phyloP scores from a whole-genome alignment of 2,329 filamentous ascomycete species.

The Colletotrichum liriopes region DNA sequence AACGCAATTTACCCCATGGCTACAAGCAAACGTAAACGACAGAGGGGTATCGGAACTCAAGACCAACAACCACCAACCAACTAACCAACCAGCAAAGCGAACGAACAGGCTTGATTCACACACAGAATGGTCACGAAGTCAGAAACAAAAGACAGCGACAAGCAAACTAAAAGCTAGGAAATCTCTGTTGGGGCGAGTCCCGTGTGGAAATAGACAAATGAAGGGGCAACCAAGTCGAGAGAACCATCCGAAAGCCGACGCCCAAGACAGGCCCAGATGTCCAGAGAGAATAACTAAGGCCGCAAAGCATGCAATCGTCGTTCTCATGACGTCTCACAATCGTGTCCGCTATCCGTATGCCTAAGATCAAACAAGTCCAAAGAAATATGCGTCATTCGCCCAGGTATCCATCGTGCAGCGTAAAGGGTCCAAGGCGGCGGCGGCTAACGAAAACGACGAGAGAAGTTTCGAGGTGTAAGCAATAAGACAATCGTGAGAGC shows the following conservation, averaged over 20 bases:
- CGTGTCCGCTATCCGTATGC: slow-evolving; percentile 44
- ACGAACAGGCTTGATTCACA: slow-evolving; percentile 32
- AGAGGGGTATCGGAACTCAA: slow-evolving; percentile 23
- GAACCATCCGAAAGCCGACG: slow-evolving; percentile 36
- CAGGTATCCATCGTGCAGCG: slow-evolving; percentile 43
- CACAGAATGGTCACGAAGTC: slow-evolving; percentile 36
- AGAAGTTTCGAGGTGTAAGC: slow-evolving; percentile 29
- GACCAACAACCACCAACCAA: background rate
- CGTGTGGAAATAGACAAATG: slow-evolving; percentile 40
- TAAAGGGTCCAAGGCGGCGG: slow-evolving; percentile 41
- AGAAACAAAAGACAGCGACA: slow-evolving; percentile 29
- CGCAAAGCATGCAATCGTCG: slow-evolving; percentile 40
- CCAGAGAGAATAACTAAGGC: slow-evolving; percentile 33
- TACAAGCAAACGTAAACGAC: slow-evolving; percentile 12
- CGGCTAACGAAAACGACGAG: slow-evolving; percentile 32
- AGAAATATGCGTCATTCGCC: slow-evolving; percentile 41
- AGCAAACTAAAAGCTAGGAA: slow-evolving; percentile 42
- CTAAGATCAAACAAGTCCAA: slow-evolving; percentile 44
- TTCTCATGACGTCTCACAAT: slow-evolving; percentile 43
- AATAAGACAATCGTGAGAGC: slow-evolving; percentile 31
- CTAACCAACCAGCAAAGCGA: slow-evolving; percentile 12
- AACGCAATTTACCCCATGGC: background rate
- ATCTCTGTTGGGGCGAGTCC: slow-evolving; percentile 41
- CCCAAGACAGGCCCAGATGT: slow-evolving; percentile 40
- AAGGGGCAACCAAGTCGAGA: slow-evolving; percentile 34